These are phyloP conservation scores for Ochetophila trinervis DNA, from an alignment of 306 rosid species.

Conservation along the genomic window DNA sequence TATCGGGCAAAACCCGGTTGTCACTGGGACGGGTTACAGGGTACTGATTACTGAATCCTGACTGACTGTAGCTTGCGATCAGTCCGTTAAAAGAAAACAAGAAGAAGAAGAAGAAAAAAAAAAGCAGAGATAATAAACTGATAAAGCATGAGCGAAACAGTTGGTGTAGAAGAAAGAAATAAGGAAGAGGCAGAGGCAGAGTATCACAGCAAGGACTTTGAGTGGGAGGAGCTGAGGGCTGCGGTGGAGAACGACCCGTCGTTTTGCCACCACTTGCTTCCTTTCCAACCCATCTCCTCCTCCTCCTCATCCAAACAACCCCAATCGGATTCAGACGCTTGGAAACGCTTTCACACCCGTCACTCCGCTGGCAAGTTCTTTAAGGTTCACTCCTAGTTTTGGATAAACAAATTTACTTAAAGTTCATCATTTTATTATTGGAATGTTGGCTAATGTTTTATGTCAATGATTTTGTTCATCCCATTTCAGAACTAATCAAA, in stretches of 20 bases:
- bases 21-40: too few species aligned
- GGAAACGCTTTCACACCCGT: constrained; percentile 78
- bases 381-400: constrained; percentile 44
- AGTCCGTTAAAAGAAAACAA: too few species aligned
- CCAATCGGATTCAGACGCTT: constrained; percentile 55
- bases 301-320: constrained; percentile 14
- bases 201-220: constrained; percentile 72
- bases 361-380: constrained; percentile 91
- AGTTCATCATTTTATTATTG: too few species aligned
- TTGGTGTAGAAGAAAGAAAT: background rate
- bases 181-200: constrained; percentile 33
- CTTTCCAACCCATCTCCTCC: constrained; percentile 26
- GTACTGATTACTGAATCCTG: too few species aligned
- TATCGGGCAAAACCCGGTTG: too few species aligned
- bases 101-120: too few species aligned
- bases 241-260: constrained; percentile 56
- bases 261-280: constrained; percentile 54
- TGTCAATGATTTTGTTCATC: background rate
- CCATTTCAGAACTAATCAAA: too few species aligned
- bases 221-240: constrained; percentile 70
- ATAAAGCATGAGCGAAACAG: background rate
- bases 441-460: too few species aligned
- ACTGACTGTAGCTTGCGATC: too few species aligned
- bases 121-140: background rate
- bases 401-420: background rate